Evolutionary conservation across 2,329 filamentous ascomycete species (phyloP).

Genomic region (Penicillium occitanis): DNA sequence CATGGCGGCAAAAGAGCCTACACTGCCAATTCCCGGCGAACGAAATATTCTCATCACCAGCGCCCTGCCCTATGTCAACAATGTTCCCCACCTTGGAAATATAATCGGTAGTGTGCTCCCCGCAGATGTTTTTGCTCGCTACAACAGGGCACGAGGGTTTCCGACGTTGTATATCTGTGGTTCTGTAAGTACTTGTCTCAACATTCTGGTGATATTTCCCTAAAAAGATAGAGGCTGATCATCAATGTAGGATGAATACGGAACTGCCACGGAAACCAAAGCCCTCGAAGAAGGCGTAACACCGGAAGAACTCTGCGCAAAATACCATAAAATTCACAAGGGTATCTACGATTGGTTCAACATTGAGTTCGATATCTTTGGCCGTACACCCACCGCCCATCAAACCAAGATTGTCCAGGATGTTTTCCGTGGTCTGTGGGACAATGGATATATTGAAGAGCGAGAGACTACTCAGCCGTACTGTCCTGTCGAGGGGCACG

Average conservation of each 20-base stretch:
- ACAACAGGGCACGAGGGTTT: slow-evolving; percentile 57
- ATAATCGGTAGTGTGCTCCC: slow-evolving; percentile 83
- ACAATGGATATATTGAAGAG: slow-evolving; percentile 87
- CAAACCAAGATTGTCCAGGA: slow-evolving; percentile 93
- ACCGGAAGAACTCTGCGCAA: slow-evolving; percentile 81
- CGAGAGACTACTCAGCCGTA: slow-evolving; percentile 85
- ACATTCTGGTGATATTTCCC: no score
- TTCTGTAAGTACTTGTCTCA: slow-evolving; percentile 45
- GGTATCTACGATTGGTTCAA: slow-evolving; percentile 96
- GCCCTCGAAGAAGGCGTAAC: slow-evolving; percentile 83
- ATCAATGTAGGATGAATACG: slow-evolving; percentile 70
- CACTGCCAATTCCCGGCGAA: slow-evolving; percentile 70
- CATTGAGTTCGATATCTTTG: slow-evolving; percentile 92
- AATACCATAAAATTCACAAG: slow-evolving; percentile 87
- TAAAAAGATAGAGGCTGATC: no score
- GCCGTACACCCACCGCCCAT: slow-evolving; percentile 81
- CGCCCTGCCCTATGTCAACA: slow-evolving; percentile 82
- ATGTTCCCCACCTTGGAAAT: slow-evolving; percentile 82
- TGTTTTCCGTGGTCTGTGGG: slow-evolving; percentile 82
- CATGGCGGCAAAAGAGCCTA: slow-evolving; percentile 29
- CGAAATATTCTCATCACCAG: slow-evolving; percentile 88
- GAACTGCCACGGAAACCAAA: slow-evolving; percentile 93
- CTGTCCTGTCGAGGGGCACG: slow-evolving; percentile 62
- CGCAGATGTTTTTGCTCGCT: slow-evolving; percentile 74
- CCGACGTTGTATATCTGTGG: slow-evolving; percentile 80